Base-by-base conservation (phyloP, 352 stramenopile species). In the Pilasporangium apinafurcum region DNA sequence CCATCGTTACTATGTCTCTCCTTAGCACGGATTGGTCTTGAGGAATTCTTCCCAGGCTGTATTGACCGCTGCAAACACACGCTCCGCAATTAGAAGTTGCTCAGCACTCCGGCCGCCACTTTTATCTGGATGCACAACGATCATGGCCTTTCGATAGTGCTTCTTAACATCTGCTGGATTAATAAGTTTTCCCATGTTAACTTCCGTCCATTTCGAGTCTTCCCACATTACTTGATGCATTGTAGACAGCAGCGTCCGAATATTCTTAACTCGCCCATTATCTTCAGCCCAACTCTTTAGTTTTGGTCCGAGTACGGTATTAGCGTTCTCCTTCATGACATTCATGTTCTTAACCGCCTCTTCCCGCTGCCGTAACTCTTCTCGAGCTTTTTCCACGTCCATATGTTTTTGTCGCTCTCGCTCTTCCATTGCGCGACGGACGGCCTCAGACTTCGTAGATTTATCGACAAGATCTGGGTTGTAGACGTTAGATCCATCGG, bases 181-280 rank as follows among this genome's bases (percentile, higher is more conserved):
- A 20, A 96, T 72, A n/a, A 96, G 75, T 57, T 95, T 93, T 52
- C 77, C 86, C 82, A 96, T 92, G 62, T 89, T 90, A 14, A 95
- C 75, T 44, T 92, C 81, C 13, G 59, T 63, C 87, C 87, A 96
- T 41, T 88, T 86, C 48, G 67, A 85, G 49, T 77, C 82, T 18
- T 92, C 72, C 87, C 87, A 96, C 68, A 96, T 89, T 21, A 96
- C 82, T 24, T 72, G 68, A 52, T 96, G 86, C 86, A 96, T 95
- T 34, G 84, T 96, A 27, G 75, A 92, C 20, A 96, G 62, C 39
- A 96, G 59, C 41, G 83, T 95, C 39, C 87, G 80, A 45, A 96
- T 91, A 49, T 96, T 96, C 61, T 95, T 94, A 28, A 86, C 69
- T 17, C 76, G 78, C n/a, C 81, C 81, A 42, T 91, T 91, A 56